Evolutionary conservation across 768 basidiomycete genomes (phyloP).

Genomic region (Trametes gibbosa): DNA sequence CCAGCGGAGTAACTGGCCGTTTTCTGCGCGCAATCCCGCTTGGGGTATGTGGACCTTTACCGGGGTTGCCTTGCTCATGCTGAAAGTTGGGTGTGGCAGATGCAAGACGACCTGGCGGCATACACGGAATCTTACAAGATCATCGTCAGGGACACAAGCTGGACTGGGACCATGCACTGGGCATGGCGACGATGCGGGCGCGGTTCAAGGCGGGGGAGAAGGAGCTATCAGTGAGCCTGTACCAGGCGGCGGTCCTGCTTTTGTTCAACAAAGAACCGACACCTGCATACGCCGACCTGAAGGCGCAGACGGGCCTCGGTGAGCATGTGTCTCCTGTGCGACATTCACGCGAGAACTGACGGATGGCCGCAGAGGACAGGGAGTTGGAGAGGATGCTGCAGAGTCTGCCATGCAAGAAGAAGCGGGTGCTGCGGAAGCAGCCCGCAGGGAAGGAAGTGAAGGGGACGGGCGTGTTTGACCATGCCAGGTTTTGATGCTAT

Average conservation of each 20-base stretch:
- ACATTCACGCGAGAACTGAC: constrained; percentile 19
- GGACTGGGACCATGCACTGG: constrained; percentile 85
- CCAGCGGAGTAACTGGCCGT: constrained; percentile 90
- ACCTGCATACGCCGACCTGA: constrained; percentile 70
- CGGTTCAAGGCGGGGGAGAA: constrained; percentile 68
- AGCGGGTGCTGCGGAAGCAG: constrained; percentile 80
- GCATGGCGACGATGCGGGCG: constrained; percentile 73
- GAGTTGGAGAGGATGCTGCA: constrained; percentile 87
- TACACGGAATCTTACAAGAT: constrained; percentile 72
- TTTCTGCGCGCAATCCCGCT: constrained; percentile 57
- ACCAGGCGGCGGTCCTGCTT: constrained; percentile 83
- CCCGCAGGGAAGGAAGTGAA: constrained; percentile 78
- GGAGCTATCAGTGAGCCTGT: constrained; percentile 88
- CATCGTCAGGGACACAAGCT: constrained; percentile 77
- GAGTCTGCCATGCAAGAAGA: constrained; percentile 88
- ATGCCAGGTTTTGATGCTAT: constrained; percentile 28
- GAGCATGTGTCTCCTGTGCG: constrained; percentile 24
- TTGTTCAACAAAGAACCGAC: constrained; percentile 69
- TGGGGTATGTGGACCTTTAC: constrained; percentile 35
- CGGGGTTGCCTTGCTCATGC: not conserved
- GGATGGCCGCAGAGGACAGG: constrained; percentile 47
- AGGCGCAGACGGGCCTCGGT: constrained; percentile 71
- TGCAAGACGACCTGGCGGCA: constrained; percentile 64
- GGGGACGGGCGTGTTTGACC: constrained; percentile 65
- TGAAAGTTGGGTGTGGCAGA: constrained; percentile 39